Evolutionary conservation across 1,284 basidiomycete genomes (phyloP), one percentile per base, ranked within the genome.

Genomic region (Stygiomarasmius scandens): DNA sequence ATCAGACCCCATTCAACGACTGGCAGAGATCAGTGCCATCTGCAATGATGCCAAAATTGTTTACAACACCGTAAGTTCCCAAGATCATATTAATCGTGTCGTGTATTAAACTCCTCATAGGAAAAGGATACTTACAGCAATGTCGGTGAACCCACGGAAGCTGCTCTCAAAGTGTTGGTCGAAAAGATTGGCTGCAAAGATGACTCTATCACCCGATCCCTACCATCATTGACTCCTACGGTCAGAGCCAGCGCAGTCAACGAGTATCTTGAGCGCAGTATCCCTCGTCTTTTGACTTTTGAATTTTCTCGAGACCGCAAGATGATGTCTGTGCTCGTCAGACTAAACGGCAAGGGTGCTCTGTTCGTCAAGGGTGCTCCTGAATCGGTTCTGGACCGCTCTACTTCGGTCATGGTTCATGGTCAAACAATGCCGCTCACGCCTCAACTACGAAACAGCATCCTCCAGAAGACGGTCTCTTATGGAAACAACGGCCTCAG

Each of bases 301-400:
- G 96, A 98, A 72, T 99, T 99, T 75, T 93, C 94, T 25, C 90
- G 96, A 34, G 97, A 99, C 74, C 92, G 96, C 71, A 99, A 98
- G 77, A 96, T 95, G 84, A 99, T 98, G 96, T 98, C 96, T 23
- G 95, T 97, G 38, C 85, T 98, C 49, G 88, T 92, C 50, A 82
- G 77, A 60, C 74, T 82, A 59, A 80, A 85, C 60, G 82, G 80
- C 10, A 73, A 73, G 3, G 86, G 87, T 36, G 81, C 87, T 19
- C 78, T 96, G 2, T 90, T 95, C 67, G 94, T 92, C 70, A 99
- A 99, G 74, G 96, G 97, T 48, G 97, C 96, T 0, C 96, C 96
- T 2, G 96, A 99, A 76, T 90, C 91, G 20, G 90, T 99, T 36
- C 78, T 99, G 58, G 94, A 96, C 52, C 89, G 94, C 47, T 97